Evolutionary conservation across 179 eudicot species (phyloP).

Genomic region (Patellifolia procumbens): DNA sequence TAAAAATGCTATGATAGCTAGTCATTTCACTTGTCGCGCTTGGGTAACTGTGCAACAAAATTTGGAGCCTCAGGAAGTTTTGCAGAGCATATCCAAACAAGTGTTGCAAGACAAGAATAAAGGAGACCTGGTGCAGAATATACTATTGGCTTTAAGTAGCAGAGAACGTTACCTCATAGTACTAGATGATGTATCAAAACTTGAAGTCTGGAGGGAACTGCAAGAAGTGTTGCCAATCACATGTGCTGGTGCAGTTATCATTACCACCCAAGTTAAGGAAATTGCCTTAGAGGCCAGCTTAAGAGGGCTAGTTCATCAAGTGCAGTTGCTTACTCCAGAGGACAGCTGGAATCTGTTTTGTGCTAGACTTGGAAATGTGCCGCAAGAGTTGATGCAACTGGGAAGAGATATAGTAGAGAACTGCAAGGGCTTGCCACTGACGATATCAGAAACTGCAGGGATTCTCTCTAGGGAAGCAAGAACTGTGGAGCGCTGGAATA

Average conservation of each 20-base stretch:
- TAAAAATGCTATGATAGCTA: background rate
- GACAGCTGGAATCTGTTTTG: constrained; percentile 15
- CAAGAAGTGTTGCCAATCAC: constrained; percentile 12
- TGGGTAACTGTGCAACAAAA: constrained; percentile 10
- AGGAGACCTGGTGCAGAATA: constrained; percentile 2
- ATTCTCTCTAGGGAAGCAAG: constrained; percentile 11
- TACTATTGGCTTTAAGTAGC: background rate
- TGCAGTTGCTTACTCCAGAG: background rate
- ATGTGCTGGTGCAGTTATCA: background rate
- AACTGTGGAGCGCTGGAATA: constrained; percentile 10
- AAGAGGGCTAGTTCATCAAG: constrained; percentile 5
- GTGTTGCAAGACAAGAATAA: background rate
- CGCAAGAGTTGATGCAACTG: constrained; percentile 2
- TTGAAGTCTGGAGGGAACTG: constrained; percentile 4
- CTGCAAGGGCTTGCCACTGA: constrained; percentile 13
- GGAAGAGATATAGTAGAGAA: constrained; percentile 4
- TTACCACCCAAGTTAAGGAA: constrained; percentile 8
- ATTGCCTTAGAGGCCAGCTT: constrained; percentile 12
- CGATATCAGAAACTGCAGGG: constrained; percentile 3
- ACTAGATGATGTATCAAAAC: constrained; percentile 2
- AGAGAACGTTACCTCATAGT: constrained; percentile 8
- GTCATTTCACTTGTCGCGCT: constrained; percentile 9
- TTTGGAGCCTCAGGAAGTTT: background rate
- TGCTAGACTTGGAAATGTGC: background rate
- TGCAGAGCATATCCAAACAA: constrained; percentile 9